These are phyloP conservation scores for Rusavskia elegans DNA, from an alignment of 495 filamentous ascomycete genomes.

Conservation along the genomic window DNA sequence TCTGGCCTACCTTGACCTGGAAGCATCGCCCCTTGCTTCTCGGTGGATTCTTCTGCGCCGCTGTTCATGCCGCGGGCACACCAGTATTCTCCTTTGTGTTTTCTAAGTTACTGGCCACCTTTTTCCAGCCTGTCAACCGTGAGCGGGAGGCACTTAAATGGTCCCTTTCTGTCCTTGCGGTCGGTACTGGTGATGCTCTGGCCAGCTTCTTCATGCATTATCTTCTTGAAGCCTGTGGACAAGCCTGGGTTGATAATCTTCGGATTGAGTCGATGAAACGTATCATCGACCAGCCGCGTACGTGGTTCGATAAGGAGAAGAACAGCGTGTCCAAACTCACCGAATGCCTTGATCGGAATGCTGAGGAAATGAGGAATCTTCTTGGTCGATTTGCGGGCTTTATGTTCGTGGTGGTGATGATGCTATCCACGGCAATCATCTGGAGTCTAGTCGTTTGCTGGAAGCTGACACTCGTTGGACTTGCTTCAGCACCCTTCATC, in stretches of 20 bases:
- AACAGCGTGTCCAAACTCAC: conserved; percentile 48
- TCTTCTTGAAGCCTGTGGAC: conserved; percentile 52
- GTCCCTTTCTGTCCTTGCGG: conserved; percentile 50
- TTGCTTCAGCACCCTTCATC: conserved; percentile 52
- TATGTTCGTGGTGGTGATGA: conserved; percentile 43
- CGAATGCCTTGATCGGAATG: conserved; percentile 63
- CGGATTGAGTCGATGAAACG: conserved; percentile 51
- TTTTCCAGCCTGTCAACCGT: conserved; percentile 36
- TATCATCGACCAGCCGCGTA: conserved; percentile 60
- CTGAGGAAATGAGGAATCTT: conserved; percentile 75
- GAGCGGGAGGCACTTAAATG: conserved; percentile 39
- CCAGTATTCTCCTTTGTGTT: conserved; percentile 70
- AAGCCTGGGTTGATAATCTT: conserved; percentile 64
- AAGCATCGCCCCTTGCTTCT: conserved; percentile 38
- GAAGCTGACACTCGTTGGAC: conserved; percentile 66
- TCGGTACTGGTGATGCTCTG: conserved; percentile 49
- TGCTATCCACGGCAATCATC: conserved; percentile 46
- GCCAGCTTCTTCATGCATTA: conserved; percentile 52
- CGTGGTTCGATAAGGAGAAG: conserved; percentile 65
- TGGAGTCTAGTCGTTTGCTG: conserved; percentile 67
- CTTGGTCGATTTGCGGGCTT: conserved; percentile 63
- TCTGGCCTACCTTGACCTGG: conserved; percentile 49
- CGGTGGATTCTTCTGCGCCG: conserved; percentile 41
- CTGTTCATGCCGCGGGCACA: conserved; percentile 50
- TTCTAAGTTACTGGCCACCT: conserved; percentile 52